Evolutionary conservation across 129 eudicot species (phyloP).

Genomic region (Artemisia annua): DNA sequence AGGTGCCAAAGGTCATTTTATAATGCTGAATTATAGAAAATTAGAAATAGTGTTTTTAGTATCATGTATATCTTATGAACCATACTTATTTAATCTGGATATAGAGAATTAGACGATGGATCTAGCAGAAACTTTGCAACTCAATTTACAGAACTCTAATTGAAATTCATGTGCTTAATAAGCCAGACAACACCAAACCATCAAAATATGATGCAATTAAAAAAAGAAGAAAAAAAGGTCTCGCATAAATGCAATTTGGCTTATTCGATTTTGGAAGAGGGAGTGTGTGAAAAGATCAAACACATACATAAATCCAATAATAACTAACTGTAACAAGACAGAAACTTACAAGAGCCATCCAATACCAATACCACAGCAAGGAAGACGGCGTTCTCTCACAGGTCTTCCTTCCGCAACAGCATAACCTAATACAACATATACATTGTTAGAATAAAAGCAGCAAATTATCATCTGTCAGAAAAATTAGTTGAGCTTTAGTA

Average conservation of each 20-base stretch:
- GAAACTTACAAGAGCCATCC: slow-evolving; percentile 85
- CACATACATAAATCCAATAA: slow-evolving; percentile 5
- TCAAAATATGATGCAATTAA: background rate
- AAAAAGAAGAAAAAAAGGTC: too few species aligned
- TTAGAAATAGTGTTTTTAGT: background rate
- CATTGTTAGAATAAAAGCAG: slow-evolving; percentile 5
- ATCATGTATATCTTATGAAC: background rate
- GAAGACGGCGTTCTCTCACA: slow-evolving; percentile 70
- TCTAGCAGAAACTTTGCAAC: too few species aligned
- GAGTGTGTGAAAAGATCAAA: slow-evolving; percentile 10
- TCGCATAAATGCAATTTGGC: background rate
- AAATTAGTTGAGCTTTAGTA: slow-evolving; percentile 7
- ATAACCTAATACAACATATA: slow-evolving; percentile 54
- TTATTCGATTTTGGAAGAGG: background rate
- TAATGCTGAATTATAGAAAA: background rate
- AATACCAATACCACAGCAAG: slow-evolving; percentile 89
- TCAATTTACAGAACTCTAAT: too few species aligned
- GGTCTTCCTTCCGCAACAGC: slow-evolving; percentile 92
- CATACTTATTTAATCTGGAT: background rate
- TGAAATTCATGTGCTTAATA: too few species aligned
- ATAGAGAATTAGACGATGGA: too few species aligned
- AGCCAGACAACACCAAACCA: background rate
- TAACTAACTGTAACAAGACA: background rate
- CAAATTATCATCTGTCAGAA: background rate
- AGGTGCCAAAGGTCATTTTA: background rate